Evolutionary conservation across 768 basidiomycete genomes (phyloP), one percentile per base, ranked within the genome.

Genomic region (Leucogyrophana mollusca): DNA sequence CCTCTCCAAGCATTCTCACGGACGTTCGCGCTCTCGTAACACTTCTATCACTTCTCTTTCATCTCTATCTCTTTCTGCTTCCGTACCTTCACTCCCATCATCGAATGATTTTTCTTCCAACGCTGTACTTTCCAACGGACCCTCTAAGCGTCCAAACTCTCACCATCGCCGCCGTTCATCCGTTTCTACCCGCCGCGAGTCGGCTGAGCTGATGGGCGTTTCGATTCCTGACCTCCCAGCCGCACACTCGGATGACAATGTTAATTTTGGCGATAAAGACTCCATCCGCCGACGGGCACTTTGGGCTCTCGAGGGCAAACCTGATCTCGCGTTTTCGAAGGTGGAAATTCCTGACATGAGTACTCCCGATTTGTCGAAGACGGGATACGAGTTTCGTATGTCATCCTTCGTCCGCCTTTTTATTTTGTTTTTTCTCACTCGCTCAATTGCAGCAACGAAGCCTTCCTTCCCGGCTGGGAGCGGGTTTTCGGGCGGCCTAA

Each of bases 191-290:
- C 84, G 91, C 50, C 79, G 77, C 54, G 93, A 95, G 70, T 93
- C 90, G 16, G 87, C 90, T 14, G 93, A 94, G 57, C 72, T 95
- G 59, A 94, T 95, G 88, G 90, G 90, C 21, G 78, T 90, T 10
- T 68, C 85, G 18, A 69, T 88, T 32, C 82, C 87, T 10, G 80
- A 83, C 50, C 74, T 90, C 20, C 80, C 82, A 4, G 56, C 76
- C 8, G 77, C 80, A 2, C 69, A 72, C 21, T 73, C 81, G 2
- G 84, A 90, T 24, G 83, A 87, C 60, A 82, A 82, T 55, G 68
- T 86, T 56, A 83, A 80, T 52, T 56, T 84, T 20, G 83, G 80
- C 23, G 85, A 87, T 55, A 83, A 79, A 66, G 86, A 89, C 54
- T 90, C 90, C 14, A 77, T 90, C 32, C 83, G 91, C 32, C 81